These are phyloP conservation scores for Usnea hakonensis DNA, from an alignment of 495 filamentous ascomycete species.

Conservation along the genomic window DNA sequence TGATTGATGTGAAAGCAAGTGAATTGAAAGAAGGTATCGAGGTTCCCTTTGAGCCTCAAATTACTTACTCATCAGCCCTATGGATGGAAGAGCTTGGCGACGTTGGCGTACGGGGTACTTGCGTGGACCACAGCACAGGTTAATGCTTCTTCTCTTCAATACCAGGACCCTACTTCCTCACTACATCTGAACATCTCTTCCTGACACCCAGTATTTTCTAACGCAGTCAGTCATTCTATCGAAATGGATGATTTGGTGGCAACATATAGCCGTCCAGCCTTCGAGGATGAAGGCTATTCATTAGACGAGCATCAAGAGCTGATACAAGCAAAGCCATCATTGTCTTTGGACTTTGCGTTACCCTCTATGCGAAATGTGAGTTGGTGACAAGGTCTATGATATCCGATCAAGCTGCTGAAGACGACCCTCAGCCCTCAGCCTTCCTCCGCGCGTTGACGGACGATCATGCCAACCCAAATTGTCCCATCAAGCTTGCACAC, in stretches of 20 bases:
- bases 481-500: constrained; percentile 98
- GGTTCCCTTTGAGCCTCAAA: background rate
- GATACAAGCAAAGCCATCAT: constrained; percentile 53
- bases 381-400: constrained; percentile 12
- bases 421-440: constrained; percentile 55
- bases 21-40: background rate
- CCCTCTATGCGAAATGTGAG: constrained; percentile 88
- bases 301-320: constrained; percentile 72
- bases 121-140: constrained; percentile 4
- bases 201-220: background rate
- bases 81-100: background rate
- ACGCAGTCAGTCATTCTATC: background rate
- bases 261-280: constrained; percentile 70
- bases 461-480: constrained; percentile 90
- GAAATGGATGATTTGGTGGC: constrained; percentile 93
- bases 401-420: constrained; percentile 13
- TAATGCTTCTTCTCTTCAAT: background rate
- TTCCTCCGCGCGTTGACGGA: constrained; percentile 97
- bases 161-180: background rate
- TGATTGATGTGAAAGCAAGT: background rate
- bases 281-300: constrained; percentile 61
- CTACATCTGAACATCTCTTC: background rate
- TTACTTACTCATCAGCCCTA: background rate
- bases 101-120: background rate
- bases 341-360: constrained; percentile 85